Evolutionary conservation across 495 filamentous ascomycete species (phyloP).

Genomic region (Aspergillus avenaceus): DNA sequence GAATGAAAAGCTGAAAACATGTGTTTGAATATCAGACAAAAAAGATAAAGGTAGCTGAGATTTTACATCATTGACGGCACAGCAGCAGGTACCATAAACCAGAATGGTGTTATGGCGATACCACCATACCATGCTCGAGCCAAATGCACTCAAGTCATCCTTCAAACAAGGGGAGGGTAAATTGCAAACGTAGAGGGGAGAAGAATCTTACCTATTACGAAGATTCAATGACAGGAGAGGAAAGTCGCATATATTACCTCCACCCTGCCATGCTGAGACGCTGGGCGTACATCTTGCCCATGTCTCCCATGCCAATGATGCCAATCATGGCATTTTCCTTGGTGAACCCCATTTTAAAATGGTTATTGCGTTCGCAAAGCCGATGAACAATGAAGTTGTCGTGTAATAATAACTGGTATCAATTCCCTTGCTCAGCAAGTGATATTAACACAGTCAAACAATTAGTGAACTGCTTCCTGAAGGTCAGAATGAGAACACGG

Average conservation of each 20-base stretch:
- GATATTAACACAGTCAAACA: background rate
- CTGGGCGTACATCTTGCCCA: slow-evolving; percentile 98
- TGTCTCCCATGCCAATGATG: slow-evolving; percentile 98
- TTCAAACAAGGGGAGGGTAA: slow-evolving; percentile 36
- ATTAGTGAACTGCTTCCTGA: background rate
- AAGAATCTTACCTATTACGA: slow-evolving; percentile 28
- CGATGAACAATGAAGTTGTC: no score
- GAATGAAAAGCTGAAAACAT: slow-evolving; percentile 1
- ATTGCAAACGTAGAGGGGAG: slow-evolving; percentile 13
- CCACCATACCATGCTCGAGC: slow-evolving; percentile 80
- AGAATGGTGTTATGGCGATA: slow-evolving; percentile 44
- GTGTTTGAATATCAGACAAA: slow-evolving; percentile 65
- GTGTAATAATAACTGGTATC: no score
- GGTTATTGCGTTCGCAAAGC: background rate
- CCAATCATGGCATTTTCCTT: slow-evolving; percentile 72
- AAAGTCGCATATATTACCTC: slow-evolving; percentile 61
- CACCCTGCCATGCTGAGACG: slow-evolving; percentile 84
- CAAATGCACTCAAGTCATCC: slow-evolving; percentile 99
- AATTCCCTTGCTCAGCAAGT: background rate
- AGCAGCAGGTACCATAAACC: slow-evolving; percentile 36
- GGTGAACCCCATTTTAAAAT: slow-evolving; percentile 33
- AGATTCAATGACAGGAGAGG: slow-evolving; percentile 11
- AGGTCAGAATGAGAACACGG: background rate
- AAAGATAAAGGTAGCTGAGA: slow-evolving; percentile 91
- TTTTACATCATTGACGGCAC: slow-evolving; percentile 87